phyloP scores from a whole-genome alignment of 495 filamentous ascomycete genomes.

The Achaetomiella virescens region DNA sequence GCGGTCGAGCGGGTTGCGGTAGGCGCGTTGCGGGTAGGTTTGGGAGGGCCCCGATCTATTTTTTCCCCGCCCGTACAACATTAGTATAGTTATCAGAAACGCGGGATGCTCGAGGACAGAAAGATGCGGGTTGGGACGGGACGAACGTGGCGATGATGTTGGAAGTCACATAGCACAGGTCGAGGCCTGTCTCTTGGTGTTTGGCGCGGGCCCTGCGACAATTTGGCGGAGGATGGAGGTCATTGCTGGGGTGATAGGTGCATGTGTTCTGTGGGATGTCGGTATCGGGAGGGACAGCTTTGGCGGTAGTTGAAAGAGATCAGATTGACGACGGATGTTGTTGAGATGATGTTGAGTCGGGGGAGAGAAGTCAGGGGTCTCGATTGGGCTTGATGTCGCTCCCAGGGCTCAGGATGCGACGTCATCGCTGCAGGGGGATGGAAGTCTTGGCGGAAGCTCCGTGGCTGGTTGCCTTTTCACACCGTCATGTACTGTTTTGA shows the following conservation, averaged over 20 bases:
- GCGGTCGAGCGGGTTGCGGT: slow-evolving; percentile 82
- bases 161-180: slow-evolving; percentile 92
- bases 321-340: too few species aligned
- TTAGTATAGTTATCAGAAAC: too few species aligned
- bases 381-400: too few species aligned
- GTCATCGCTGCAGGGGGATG: not conserved
- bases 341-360: too few species aligned
- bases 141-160: slow-evolving; percentile 59
- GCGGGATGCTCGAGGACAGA: not conserved
- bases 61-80: too few species aligned
- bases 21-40: slow-evolving; percentile 82
- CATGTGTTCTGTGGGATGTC: not conserved
- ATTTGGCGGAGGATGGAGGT: slow-evolving; percentile 50
- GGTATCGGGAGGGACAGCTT: not conserved
- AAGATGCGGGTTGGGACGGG: not conserved
- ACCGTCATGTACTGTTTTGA: too few species aligned
- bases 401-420: not conserved
- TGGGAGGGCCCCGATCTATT: slow-evolving; percentile 72
- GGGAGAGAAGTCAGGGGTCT: too few species aligned
- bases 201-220: slow-evolving; percentile 66
- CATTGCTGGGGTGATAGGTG: slow-evolving; percentile 28
- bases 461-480: too few species aligned
- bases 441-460: not conserved
- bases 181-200: slow-evolving; percentile 80
- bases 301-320: not conserved